Base-by-base conservation (phyloP, 805 yeast species). In the Pichia ethanolica region DNA sequence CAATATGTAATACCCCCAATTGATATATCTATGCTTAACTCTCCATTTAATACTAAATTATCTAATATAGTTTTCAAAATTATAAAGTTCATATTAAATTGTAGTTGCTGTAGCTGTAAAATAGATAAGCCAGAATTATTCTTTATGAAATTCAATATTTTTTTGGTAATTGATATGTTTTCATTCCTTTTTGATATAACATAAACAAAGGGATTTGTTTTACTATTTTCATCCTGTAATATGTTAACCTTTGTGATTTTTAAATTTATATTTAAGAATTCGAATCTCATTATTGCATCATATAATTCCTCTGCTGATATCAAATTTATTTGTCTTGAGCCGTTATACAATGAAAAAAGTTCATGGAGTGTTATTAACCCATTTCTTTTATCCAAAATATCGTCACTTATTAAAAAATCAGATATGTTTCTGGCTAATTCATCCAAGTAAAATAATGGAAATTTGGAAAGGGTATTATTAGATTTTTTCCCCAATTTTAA, bases 391-490 rank as follows among this genome's bases (percentile, higher is more conserved):
- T 68, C 72, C 49, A 82, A 56, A 27, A 81, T 57, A 59, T 67
- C 61, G 52, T 69, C 60, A 53, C 65, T 64, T 9, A 70, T 66
- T 9, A 86, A 68, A 63, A 80, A 89, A 57, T 86, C 96, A 39
- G 88, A 82, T 3, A 91, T 61, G 59, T 88, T 90, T 47, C 96
- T 73, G 0, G 97, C 78, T 14, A 89, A 68, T 58, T 89, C 96
- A 51, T 80, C 79, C 32, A 76, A 48, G 52, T 67, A 68, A 11
- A 65, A 43, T 9, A 45, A 45, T 5, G 64, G 57, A 5, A 56
- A 48, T 7, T 57, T 57, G 35, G 53, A 47, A 35, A 50, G 49
- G 6, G 53, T 53, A 9, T 38, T 35, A 1, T 27, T 25, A 6
- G 50, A 42, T 1, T 46, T 33, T 34, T 46, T 49, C 2, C 43